A percentile compares a stretch with the other conserved stretches of the same genome.
These are phyloP conservation scores for Stereum hirsutum DNA, from an alignment of 1,284 basidiomycete genomes.

Conservation along the genomic window DNA sequence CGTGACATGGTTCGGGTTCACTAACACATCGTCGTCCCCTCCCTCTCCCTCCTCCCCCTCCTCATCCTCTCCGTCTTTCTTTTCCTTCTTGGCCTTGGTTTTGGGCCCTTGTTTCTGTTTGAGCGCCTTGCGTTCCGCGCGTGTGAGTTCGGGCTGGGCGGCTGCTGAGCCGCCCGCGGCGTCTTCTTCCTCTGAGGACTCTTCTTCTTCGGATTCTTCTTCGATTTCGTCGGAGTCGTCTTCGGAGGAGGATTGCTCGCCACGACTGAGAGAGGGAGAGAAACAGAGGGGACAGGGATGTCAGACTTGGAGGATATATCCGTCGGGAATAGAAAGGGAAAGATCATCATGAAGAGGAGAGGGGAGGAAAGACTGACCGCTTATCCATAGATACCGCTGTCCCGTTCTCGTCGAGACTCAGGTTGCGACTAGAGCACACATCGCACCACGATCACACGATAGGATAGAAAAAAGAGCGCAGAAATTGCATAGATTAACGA, in stretches of 20 bases:
- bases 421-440: slow-evolving; percentile 36
- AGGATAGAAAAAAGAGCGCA: too few species aligned
- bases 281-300: too few species aligned
- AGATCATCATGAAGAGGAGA: neutral
- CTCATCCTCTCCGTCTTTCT: slow-evolving; percentile 28
- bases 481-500: too few species aligned
- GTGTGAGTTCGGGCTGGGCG: slow-evolving; percentile 39
- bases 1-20: slow-evolving; percentile 62
- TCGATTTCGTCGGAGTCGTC: slow-evolving; percentile 22
- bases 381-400: slow-evolving; percentile 45
- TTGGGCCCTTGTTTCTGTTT: slow-evolving; percentile 60
- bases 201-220: slow-evolving; percentile 28
- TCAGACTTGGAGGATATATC: neutral
- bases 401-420: slow-evolving; percentile 52
- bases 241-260: neutral
- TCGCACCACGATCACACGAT: slow-evolving; percentile 1
- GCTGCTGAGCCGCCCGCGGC: slow-evolving; percentile 15
- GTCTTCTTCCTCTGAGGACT: slow-evolving; percentile 23
- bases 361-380: slow-evolving; percentile 33
- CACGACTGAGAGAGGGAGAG: neutral
- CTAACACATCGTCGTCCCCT: slow-evolving; percentile 40
- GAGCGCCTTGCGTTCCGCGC: slow-evolving; percentile 58
- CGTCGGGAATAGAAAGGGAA: too few species aligned
- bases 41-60: slow-evolving; percentile 40
- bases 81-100: slow-evolving; percentile 32